A percentile compares a stretch with the other conserved stretches of the same genome.
These are phyloP conservation scores for Cryptococcus depauperatus DNA, from an alignment of 1,284 basidiomycete genomes.

Conservation along the genomic window DNA sequence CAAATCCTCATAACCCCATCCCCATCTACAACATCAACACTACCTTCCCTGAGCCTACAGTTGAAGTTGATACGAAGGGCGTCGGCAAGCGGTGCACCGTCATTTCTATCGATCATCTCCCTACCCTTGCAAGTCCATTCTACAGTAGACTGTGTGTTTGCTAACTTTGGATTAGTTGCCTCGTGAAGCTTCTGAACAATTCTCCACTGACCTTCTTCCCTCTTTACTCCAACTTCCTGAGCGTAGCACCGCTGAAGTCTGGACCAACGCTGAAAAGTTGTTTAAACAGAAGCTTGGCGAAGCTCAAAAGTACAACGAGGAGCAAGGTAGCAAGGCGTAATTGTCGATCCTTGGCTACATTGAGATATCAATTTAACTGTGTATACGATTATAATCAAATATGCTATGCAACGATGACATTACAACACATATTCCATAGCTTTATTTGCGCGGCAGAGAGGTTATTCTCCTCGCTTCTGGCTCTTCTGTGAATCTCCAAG, in stretches of 20 bases:
- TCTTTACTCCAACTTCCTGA: conserved; percentile 71
- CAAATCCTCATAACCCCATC: conserved; percentile 96
- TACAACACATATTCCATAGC: no score
- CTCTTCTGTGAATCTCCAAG: conserved; percentile 25
- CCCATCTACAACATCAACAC: conserved; percentile 95
- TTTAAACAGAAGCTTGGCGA: conserved; percentile 68
- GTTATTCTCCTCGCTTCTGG: conserved; percentile 18
- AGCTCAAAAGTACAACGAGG: conserved; percentile 39
- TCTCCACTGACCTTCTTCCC: conserved; percentile 81
- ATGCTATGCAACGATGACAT: no score
- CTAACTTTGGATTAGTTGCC: conserved; percentile 66
- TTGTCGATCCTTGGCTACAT: no score
- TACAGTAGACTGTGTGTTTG: background rate
- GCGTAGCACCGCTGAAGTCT: conserved; percentile 63
- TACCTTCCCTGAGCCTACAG: conserved; percentile 88
- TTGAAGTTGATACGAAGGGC: conserved; percentile 68
- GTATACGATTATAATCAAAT: no score
- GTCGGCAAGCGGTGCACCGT: conserved; percentile 57
- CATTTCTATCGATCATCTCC: conserved; percentile 95
- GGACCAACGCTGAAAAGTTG: conserved; percentile 82
- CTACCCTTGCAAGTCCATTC: conserved; percentile 65
- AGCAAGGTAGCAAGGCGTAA: conserved; percentile 35
- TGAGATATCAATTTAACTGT: no score
- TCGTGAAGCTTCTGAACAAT: conserved; percentile 93
- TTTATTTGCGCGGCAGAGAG: conserved; percentile 23